Conservation (phyloP, 495 filamentous ascomycete species). For the Penicillium cinerascens region DNA sequence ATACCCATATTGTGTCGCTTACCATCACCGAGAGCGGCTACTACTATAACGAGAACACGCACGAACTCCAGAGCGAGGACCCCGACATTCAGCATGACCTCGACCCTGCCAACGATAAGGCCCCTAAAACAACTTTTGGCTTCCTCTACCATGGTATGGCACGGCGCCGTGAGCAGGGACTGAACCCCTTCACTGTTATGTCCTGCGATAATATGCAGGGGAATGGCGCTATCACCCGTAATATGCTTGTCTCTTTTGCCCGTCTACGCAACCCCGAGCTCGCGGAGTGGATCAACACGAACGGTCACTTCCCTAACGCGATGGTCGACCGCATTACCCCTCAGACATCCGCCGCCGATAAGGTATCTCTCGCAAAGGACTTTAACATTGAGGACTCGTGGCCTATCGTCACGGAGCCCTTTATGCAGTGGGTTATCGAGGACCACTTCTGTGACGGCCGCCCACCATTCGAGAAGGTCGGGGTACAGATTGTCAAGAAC, state of each 20-base stretch:
- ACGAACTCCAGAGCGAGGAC: conserved; percentile 44
- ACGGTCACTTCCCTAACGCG: conserved; percentile 46
- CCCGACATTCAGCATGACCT: conserved; percentile 46
- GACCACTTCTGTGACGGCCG: conserved; percentile 47
- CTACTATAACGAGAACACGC: conserved; percentile 51
- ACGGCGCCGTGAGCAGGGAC: conserved; percentile 36
- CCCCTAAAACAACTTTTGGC: conserved; percentile 44
- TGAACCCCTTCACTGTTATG: conserved; percentile 48
- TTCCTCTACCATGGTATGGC: conserved; percentile 47
- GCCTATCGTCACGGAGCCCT: conserved; percentile 49
- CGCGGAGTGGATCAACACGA: conserved; percentile 40
- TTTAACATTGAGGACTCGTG: conserved; percentile 44
- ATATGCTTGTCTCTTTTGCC: conserved; percentile 48
- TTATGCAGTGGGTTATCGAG: conserved; percentile 50
- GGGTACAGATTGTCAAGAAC: conserved; percentile 45
- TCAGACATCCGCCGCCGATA: conserved; percentile 40
- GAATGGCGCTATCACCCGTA: conserved; percentile 47
- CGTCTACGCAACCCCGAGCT: conserved; percentile 38
- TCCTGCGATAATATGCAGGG: conserved; percentile 53
- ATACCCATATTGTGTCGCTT: conserved; percentile 49
- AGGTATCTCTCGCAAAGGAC: conserved; percentile 30
- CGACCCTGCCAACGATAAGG: conserved; percentile 35
- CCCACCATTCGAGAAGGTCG: conserved; percentile 45
- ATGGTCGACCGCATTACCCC: conserved; percentile 52
- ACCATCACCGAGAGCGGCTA: conserved; percentile 52